Base-by-base conservation (phyloP, 352 stramenopile genomes). In the Pythium vanterpoolii region DNA sequence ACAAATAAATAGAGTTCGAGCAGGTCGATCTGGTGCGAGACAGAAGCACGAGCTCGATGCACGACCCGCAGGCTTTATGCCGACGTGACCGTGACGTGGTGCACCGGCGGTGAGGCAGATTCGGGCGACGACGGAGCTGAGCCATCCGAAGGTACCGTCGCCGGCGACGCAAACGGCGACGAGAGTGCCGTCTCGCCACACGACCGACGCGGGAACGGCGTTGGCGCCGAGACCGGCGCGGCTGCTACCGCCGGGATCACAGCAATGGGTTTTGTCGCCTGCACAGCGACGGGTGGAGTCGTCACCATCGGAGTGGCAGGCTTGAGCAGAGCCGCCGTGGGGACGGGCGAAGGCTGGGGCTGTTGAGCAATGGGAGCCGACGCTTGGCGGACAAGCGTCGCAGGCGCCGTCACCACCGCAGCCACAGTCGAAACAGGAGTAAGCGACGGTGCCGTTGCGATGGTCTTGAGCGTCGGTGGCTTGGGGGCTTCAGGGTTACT, bases 1-100 rank as follows among this genome's bases (percentile, higher is more conserved):
- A 68, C 52, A 70, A 70, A 64, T 62, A 70, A 62, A 65, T 59
- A 70, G 49, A 57, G 21, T 27, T 64, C 31, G 31, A 36, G 31
- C 31, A 7, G 13, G 8, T 36, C 31, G 31, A 13, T 13, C 13
- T 36, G 31, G 13, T 36, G 31, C 8, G 31, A 36, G 31, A 36
- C 13, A 13, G 31, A 36, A 13, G 31, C 31, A 36, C 31, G 13
- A 36, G 13, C 8, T 13, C 8, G 31, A 36, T 13, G 31, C n/a
- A n/a, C n/a, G n/a, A n/a, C n/a, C n/a, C n/a, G 13, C 31, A 13
- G 5, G 4, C 1, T 34, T 74, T 75, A 90, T 31, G 76, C 81
- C 21, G 81, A 90, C 16, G 76, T 85, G 48, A 88, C 81, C 1
- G 81, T 87, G 39, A 89, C 69, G 51, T 88, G 81, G 49, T 89